A percentile compares a stretch with the other conserved stretches of the same genome.
Evolutionary conservation across 306 rosid species (phyloP).

Genomic region (Glycine soja): DNA sequence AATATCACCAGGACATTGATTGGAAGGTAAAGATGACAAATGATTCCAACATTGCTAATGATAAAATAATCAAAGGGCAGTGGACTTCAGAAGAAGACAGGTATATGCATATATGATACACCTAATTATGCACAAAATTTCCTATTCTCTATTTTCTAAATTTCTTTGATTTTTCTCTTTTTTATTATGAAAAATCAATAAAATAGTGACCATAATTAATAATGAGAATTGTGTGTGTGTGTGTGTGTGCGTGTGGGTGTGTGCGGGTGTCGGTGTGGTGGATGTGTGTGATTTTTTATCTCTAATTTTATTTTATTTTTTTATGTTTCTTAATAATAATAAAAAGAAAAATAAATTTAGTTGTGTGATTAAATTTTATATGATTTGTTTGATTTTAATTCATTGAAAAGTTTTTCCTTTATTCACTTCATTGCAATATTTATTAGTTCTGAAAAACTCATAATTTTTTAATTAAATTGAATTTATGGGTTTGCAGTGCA

Average conservation of each 20-base stretch:
- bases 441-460: too few species aligned
- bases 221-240: too few species aligned
- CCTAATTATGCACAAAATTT: not conserved
- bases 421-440: not conserved
- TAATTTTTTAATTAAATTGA: not conserved
- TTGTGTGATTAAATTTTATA: not conserved
- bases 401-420: not conserved
- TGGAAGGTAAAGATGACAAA: not conserved
- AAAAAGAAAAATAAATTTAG: not conserved
- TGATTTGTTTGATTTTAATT: not conserved
- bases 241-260: too few species aligned
- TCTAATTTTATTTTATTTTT: not conserved
- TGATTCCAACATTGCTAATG: not conserved
- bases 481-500: constrained; percentile 48
- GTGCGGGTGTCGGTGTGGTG: too few species aligned
- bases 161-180: not conserved
- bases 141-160: not conserved
- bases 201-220: not conserved
- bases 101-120: not conserved
- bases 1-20: not conserved
- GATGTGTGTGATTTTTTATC: not conserved
- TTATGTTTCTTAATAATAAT: not conserved
- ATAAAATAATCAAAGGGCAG: not conserved
- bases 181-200: not conserved
- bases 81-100: not conserved